These are phyloP conservation scores for Coniella vitis DNA, from an alignment of 2,329 filamentous ascomycete genomes.

Conservation along the genomic window DNA sequence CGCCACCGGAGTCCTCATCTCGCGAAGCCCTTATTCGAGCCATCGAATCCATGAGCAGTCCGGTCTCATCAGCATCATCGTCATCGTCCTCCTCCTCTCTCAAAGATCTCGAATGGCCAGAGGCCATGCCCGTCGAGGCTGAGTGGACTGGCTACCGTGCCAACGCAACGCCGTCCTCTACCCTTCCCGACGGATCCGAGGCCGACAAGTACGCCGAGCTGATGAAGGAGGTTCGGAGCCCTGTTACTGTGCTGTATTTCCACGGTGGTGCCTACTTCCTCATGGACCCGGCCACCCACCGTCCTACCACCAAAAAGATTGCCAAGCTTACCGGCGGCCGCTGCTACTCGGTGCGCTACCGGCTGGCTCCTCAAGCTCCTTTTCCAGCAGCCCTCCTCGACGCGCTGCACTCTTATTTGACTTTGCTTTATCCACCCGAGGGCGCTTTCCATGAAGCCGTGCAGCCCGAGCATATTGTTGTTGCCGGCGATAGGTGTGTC, in stretches of 20 bases:
- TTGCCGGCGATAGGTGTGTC: conserved; percentile 60
- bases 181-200: conserved; percentile 52
- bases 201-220: conserved; percentile 57
- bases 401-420: conserved; percentile 64
- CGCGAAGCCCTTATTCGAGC: conserved; percentile 51
- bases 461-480: conserved; percentile 57
- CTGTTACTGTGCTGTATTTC: conserved; percentile 63
- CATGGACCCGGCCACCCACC: conserved; percentile 62
- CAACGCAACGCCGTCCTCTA: conserved; percentile 40
- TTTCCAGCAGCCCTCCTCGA: conserved; percentile 73
- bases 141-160: conserved; percentile 71
- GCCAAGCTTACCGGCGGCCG: conserved; percentile 61
- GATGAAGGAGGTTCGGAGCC: conserved; percentile 59
- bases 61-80: not conserved
- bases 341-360: conserved; percentile 66
- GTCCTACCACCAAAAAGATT: conserved; percentile 50
- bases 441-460: conserved; percentile 62
- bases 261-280: conserved; percentile 72
- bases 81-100: not conserved
- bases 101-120: conserved; percentile 36
- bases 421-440: conserved; percentile 63
- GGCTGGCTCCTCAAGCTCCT: conserved; percentile 65
- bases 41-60: conserved; percentile 46
- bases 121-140: conserved; percentile 52
- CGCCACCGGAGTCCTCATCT: conserved; percentile 49